Evolutionary conservation across 2,329 filamentous ascomycete genomes (phyloP).

Genomic region (Colletotrichum spaethianum): DNA sequence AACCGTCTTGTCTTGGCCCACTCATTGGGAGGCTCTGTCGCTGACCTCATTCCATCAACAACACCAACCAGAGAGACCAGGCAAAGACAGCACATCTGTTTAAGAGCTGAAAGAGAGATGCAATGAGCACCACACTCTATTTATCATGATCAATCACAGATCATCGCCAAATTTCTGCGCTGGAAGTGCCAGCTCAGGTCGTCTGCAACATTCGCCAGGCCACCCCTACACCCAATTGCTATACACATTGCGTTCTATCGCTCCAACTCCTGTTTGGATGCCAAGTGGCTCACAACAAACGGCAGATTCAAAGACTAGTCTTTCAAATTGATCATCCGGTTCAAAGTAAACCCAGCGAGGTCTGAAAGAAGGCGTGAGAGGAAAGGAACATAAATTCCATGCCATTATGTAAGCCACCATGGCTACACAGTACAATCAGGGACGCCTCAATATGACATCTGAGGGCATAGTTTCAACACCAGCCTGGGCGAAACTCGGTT

Average conservation of each 20-base stretch:
- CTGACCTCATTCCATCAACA: neutral
- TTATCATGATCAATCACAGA: neutral
- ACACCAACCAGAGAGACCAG: neutral
- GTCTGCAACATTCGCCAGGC: neutral
- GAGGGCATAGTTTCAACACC: neutral
- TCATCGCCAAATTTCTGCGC: neutral
- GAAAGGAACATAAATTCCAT: too few relatives aligned
- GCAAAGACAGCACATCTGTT: neutral
- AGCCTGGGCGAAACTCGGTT: neutral
- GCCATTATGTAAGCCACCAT: neutral
- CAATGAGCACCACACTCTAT: too few relatives aligned
- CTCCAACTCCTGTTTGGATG: neutral
- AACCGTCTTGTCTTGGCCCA: conserved; percentile 1
- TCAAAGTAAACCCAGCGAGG: neutral
- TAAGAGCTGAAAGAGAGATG: neutral
- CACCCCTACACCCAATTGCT: neutral
- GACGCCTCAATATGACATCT: neutral
- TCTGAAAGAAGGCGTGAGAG: neutral
- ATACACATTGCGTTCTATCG: neutral
- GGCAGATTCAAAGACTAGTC: too few relatives aligned
- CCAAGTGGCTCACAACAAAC: neutral
- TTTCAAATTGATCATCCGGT: neutral
- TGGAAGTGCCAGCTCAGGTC: neutral
- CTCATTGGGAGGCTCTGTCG: conserved; percentile 11
- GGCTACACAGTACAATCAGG: neutral